Evolutionary conservation across 306 rosid species (phyloP), one percentile per base, ranked within the genome.

Genomic region (Prunus mira): DNA sequence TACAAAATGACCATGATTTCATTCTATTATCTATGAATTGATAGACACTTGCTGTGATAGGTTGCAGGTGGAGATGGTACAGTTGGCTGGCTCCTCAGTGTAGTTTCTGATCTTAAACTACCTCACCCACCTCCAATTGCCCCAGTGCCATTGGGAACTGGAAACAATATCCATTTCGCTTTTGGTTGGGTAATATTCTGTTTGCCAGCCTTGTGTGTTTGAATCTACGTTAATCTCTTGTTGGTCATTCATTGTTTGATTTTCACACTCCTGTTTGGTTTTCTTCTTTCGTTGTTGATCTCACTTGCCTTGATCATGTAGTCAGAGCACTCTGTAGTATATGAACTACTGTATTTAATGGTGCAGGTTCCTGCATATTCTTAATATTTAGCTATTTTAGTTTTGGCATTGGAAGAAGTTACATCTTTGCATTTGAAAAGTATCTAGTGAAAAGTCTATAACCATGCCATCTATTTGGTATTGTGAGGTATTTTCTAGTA

Each of bases 51-150:
- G 6, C n/a, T 63, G 81, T 80, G 64, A 28, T 81, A 91, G 94
- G 97, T 88, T 88, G 94, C 94, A 13, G 97, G 97, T 65, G 97
- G 97, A 78, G 97, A 91, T 86, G 97, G 97, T 49, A 91, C 97
- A n/a, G 97, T 92, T 0, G 49, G 92, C 75, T 91, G 97, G 97
- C 91, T 91, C 61, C 91, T 91, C 69, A 93, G 97, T 78, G 97
- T 91, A 28, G 90, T 91, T 67, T 65, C 91, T 45, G 94, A 91
- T 81, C 94, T 91, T 71, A 89, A 89, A 78, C 81, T 91, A 45
- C 88, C 91, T 61, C 85, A 60, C 12, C 90, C 88, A 3, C 97
- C 94, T 46, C 94, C 97, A 63, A 72, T 88, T 52, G 97, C 94
- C 15, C 89, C 89, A 0, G 88, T 91, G 25, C 97, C 97, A 2